Percentiles rank a stretch among this genome's conserved stretches.
These are phyloP conservation scores for Mycogone perniciosa DNA, from an alignment of 2,329 filamentous ascomycete species.

Conservation along the genomic window DNA sequence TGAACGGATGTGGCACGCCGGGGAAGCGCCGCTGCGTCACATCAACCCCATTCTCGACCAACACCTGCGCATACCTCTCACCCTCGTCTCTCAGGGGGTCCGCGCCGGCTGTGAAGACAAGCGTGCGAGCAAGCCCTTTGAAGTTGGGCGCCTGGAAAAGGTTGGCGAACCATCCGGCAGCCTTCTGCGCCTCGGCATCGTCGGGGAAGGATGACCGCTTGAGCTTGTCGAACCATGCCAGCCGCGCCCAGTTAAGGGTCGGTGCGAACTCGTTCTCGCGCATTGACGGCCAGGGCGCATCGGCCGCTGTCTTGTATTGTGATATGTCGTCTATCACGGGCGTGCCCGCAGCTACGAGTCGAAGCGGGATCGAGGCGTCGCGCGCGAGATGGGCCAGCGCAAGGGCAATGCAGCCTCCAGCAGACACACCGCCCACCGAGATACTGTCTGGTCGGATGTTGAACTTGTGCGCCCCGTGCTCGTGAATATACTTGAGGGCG, in stretches of 20 bases:
- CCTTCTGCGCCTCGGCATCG: conserved; percentile 11
- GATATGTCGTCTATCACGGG: conserved; percentile 35
- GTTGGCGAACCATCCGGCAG: conserved; percentile 25
- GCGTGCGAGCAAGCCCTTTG: conserved; percentile 28
- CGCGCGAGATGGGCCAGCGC: conserved; percentile 35
- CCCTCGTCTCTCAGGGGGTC: conserved; percentile 44
- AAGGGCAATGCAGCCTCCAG: conserved; percentile 36
- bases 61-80: conserved; percentile 37
- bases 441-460: conserved; percentile 31
- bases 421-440: conserved; percentile 40
- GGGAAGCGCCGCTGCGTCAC: conserved; percentile 40
- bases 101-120: conserved; percentile 37
- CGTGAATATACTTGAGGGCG: conserved; percentile 34
- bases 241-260: conserved; percentile 37
- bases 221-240: conserved; percentile 35
- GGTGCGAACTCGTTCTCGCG: conserved; percentile 35
- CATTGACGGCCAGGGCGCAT: conserved; percentile 36
- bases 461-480: conserved; percentile 29
- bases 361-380: conserved; percentile 31
- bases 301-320: conserved; percentile 27
- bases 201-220: conserved; percentile 23
- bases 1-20: conserved; percentile 44
- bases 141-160: conserved; percentile 31
- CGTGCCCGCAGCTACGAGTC: conserved; percentile 33
- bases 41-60: conserved; percentile 38